These are phyloP conservation scores for Aspergillus indologenus DNA, from an alignment of 495 filamentous ascomycete genomes.

Conservation along the genomic window DNA sequence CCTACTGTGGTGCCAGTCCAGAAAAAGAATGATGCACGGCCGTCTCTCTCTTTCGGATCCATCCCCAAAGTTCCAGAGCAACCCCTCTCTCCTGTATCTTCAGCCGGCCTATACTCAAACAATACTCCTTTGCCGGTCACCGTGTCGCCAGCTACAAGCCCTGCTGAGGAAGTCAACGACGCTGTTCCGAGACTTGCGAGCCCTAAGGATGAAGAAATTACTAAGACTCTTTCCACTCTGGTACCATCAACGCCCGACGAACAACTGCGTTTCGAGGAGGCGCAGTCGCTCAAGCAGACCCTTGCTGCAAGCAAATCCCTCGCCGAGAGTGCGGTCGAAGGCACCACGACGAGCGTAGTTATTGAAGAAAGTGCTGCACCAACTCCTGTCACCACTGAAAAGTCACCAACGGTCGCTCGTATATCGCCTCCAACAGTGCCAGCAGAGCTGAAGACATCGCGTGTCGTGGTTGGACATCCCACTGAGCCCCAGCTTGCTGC, in stretches of 20 bases:
- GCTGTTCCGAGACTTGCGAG: conserved; percentile 23
- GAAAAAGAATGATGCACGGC: conserved; percentile 32
- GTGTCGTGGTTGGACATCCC: conserved; percentile 8
- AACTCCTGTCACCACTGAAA: conserved; percentile 13
- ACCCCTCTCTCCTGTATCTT: conserved; percentile 45
- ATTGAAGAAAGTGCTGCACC: conserved; percentile 25
- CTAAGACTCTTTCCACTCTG: conserved; percentile 22
- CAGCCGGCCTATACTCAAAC: conserved; percentile 41
- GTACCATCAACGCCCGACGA: conserved; percentile 48
- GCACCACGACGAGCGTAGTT: conserved; percentile 24
- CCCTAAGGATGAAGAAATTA: conserved; percentile 24
- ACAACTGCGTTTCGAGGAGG: conserved; percentile 49
- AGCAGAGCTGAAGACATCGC: conserved; percentile 16
- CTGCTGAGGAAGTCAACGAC: conserved; percentile 36
- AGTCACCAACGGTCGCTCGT: conserved; percentile 25
- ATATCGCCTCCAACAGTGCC: conserved; percentile 1
- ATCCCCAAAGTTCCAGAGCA: conserved; percentile 32
- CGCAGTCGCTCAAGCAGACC: conserved; percentile 38
- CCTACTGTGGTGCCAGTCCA: conserved; percentile 16
- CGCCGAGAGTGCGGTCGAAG: conserved; percentile 16
- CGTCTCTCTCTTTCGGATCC: conserved; percentile 31
- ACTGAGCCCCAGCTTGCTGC: conserved; percentile 20
- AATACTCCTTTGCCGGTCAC: conserved; percentile 39
- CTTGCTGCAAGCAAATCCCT: conserved; percentile 21
- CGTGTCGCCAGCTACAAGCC: conserved; percentile 42